These are phyloP conservation scores for Nidula microcarpa DNA, from an alignment of 768 basidiomycete genomes.

Conservation along the genomic window DNA sequence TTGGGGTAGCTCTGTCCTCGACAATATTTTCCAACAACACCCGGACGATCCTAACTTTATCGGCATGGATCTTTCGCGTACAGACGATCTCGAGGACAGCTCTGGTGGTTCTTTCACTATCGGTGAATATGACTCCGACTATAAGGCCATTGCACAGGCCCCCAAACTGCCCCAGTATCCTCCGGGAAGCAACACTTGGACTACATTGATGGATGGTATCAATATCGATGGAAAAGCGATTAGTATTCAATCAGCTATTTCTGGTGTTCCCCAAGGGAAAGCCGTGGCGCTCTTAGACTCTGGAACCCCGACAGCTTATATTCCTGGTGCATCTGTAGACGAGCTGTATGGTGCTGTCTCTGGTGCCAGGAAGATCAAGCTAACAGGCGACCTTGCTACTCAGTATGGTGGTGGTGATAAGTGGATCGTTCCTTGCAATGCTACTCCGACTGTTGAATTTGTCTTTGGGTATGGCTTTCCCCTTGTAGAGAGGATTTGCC, in stretches of 20 bases:
- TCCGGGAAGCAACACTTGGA: slow-evolving; percentile 31
- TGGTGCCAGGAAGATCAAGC: slow-evolving; percentile 23
- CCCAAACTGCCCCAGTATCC: too few species aligned
- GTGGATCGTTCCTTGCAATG: slow-evolving; percentile 37
- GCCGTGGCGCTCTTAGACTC: slow-evolving; percentile 38
- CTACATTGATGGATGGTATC: slow-evolving; percentile 34
- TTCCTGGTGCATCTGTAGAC: slow-evolving; percentile 16
- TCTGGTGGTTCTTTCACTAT: too few species aligned
- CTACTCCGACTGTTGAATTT: slow-evolving; percentile 26
- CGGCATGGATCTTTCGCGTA: too few species aligned
- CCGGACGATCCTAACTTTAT: too few species aligned
- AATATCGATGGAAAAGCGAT: slow-evolving; percentile 23
- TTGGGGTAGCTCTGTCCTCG: too few species aligned
- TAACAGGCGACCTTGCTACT: slow-evolving; percentile 10
- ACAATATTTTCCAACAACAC: too few species aligned
- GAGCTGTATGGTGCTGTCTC: slow-evolving; percentile 35
- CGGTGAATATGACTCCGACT: too few species aligned
- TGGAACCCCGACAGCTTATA: slow-evolving; percentile 33
- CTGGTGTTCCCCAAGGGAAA: slow-evolving; percentile 21
- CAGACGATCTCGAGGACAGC: too few species aligned
- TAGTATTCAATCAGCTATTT: slow-evolving; percentile 21
- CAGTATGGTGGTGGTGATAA: slow-evolving; percentile 14
- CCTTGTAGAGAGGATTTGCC: slow-evolving; percentile 2
- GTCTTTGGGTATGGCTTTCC: slow-evolving; percentile 30
- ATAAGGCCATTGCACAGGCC: too few species aligned